A percentile compares a stretch with the other conserved stretches of the same genome.
These are phyloP conservation scores for Aspergillus sp. DNA, from an alignment of 2,329 filamentous ascomycete species.

Conservation along the genomic window DNA sequence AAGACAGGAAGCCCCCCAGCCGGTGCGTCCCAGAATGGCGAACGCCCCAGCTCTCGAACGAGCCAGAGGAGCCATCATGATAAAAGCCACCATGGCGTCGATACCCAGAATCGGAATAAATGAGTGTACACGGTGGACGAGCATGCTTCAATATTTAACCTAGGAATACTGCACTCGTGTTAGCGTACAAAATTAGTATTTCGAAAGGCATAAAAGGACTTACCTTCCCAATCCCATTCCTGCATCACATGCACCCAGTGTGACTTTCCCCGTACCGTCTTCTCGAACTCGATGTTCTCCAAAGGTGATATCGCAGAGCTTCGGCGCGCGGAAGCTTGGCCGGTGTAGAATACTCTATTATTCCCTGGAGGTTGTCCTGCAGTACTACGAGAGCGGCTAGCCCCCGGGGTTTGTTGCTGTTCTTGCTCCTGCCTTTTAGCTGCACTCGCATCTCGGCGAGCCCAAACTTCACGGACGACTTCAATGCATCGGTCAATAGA, in stretches of 20 bases:
- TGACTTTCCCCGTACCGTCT: constrained; percentile 64
- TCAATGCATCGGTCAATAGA: constrained; percentile 66
- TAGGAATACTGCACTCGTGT: constrained; percentile 37
- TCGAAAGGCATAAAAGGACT: constrained; percentile 28
- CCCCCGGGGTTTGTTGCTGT: constrained; percentile 22
- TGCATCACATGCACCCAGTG: constrained; percentile 73
- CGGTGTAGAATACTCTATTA: constrained; percentile 13
- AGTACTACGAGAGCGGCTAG: constrained; percentile 19
- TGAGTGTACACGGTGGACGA: background rate
- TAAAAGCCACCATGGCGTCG: background rate
- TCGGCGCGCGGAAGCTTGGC: constrained; percentile 21
- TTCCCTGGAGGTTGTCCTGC: constrained; percentile 20
- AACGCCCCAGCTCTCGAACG: background rate
- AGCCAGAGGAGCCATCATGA: background rate
- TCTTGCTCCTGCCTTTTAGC: constrained; percentile 37
- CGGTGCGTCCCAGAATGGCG: background rate
- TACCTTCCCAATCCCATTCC: constrained; percentile 72
- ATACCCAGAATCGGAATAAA: background rate
- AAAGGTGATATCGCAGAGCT: constrained; percentile 33
- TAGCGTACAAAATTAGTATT: constrained; percentile 5
- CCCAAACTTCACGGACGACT: constrained; percentile 67
- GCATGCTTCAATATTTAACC: constrained; percentile 26
- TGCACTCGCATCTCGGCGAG: constrained; percentile 57
- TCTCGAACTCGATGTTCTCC: constrained; percentile 55
- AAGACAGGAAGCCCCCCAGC: background rate